Percentiles rank a stretch among this genome's conserved stretches.
These are phyloP conservation scores for Microdochium trichocladiopsis DNA, from an alignment of 2,329 filamentous ascomycete species.

Conservation along the genomic window DNA sequence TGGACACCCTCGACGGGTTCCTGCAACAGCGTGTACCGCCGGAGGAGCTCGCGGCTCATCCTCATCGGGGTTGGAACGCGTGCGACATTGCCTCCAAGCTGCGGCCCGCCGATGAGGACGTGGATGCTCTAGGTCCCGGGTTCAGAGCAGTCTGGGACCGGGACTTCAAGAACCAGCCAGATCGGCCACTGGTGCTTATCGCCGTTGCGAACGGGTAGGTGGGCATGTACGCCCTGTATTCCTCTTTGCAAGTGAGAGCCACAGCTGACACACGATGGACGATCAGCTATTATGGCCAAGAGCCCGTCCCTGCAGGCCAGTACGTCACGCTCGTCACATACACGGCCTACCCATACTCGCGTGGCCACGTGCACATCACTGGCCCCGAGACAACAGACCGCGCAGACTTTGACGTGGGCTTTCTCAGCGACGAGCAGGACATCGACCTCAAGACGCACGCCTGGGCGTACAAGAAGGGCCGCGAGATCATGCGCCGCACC, in stretches of 20 bases:
- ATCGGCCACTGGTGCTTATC: constrained; percentile 15
- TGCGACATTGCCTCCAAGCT: constrained; percentile 45
- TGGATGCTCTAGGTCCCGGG: constrained; percentile 38
- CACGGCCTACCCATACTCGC: constrained; percentile 52
- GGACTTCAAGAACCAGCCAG: constrained; percentile 31
- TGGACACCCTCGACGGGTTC: constrained; percentile 33
- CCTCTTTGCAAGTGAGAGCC: no score
- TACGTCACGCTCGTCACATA: constrained; percentile 44
- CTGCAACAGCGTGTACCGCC: constrained; percentile 12
- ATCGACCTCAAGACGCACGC: constrained; percentile 51
- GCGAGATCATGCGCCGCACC: constrained; percentile 52
- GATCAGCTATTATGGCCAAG: background rate
- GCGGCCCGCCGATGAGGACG: constrained; percentile 43
- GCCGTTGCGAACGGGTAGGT: constrained; percentile 12
- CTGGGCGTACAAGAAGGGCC: constrained; percentile 60
- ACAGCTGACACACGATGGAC: no score
- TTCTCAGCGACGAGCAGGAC: constrained; percentile 40
- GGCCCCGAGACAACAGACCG: constrained; percentile 30
- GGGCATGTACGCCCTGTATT: no score
- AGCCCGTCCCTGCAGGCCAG: constrained; percentile 25
- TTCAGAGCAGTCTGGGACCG: constrained; percentile 43
- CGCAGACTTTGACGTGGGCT: constrained; percentile 51
- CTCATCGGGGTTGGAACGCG: constrained; percentile 46
- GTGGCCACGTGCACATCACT: constrained; percentile 53
- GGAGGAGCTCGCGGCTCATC: constrained; percentile 8